These are phyloP conservation scores for Microcyclosporella mali DNA, from an alignment of 2,329 filamentous ascomycete genomes.

Conservation along the genomic window DNA sequence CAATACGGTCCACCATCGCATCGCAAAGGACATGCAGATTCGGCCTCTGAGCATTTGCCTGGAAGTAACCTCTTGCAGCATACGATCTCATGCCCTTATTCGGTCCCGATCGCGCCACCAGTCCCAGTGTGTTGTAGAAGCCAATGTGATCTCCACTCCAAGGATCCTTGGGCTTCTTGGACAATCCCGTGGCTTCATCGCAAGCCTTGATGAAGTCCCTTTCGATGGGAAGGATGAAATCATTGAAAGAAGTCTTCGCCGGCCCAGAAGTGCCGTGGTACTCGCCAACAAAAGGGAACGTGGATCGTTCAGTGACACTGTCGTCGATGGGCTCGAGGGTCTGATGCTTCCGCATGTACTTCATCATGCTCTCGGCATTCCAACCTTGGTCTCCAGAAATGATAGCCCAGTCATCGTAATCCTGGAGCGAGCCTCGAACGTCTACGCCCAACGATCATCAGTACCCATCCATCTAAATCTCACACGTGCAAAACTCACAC, in stretches of 20 bases:
- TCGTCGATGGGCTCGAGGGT: conserved; percentile 31
- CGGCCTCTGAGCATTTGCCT: conserved; percentile 25
- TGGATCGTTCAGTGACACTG: conserved; percentile 22
- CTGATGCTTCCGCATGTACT: conserved; percentile 40
- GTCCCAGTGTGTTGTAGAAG: conserved; percentile 29
- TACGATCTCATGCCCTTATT: conserved; percentile 32
- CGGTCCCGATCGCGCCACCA: conserved; percentile 23
- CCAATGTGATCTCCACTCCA: conserved; percentile 34
- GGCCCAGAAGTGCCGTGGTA: conserved; percentile 33
- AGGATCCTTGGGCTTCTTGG: conserved; percentile 33
- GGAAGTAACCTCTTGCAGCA: conserved; percentile 30
- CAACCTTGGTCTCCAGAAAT: conserved; percentile 40
- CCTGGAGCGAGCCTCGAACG: conserved; percentile 39
- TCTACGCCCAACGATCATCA: conserved; percentile 12
- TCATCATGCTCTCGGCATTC: conserved; percentile 42
- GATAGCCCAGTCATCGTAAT: conserved; percentile 45
- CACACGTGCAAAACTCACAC: conserved; percentile 3
- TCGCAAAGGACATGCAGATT: conserved; percentile 34
- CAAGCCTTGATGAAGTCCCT: conserved; percentile 33
- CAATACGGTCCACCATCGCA: conserved; percentile 42
- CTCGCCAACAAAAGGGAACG: conserved; percentile 30
- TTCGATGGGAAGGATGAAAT: conserved; percentile 31
- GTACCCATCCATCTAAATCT: not conserved
- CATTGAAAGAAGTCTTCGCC: conserved; percentile 33
- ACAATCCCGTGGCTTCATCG: conserved; percentile 29